These are phyloP conservation scores for Macrocybe gigantea DNA, from an alignment of 768 basidiomycete species.

Conservation along the genomic window DNA sequence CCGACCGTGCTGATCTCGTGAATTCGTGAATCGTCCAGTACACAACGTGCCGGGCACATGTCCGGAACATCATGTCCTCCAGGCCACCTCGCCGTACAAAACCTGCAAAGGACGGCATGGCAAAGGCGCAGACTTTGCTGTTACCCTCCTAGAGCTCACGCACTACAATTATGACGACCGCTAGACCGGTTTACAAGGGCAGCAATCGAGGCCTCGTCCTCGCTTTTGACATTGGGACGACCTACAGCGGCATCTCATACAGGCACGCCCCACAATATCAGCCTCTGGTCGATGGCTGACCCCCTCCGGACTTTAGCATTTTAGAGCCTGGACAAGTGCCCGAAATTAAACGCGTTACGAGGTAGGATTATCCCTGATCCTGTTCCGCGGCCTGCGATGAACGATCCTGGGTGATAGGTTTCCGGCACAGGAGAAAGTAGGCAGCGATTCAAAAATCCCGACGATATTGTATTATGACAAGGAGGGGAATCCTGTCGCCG, in stretches of 20 bases:
- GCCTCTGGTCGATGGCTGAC: no score
- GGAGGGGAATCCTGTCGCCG: slow-evolving; percentile 29
- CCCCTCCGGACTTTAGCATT: slow-evolving; percentile 16
- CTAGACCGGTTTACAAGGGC: slow-evolving; percentile 22
- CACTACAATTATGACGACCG: no score
- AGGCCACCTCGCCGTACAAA: no score
- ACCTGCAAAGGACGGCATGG: no score
- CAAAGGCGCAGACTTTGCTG: no score
- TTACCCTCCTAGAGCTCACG: no score
- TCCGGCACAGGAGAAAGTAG: slow-evolving; percentile 40
- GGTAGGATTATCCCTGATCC: slow-evolving; percentile 21
- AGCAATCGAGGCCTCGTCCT: slow-evolving; percentile 33
- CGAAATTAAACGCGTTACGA: slow-evolving; percentile 39
- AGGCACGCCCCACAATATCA: slow-evolving; percentile 7
- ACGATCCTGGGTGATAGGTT: slow-evolving; percentile 26
- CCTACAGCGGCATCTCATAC: slow-evolving; percentile 43
- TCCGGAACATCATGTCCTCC: no score
- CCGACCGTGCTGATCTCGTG: no score
- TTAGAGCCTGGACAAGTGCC: slow-evolving; percentile 33
- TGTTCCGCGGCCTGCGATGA: slow-evolving; percentile 19
- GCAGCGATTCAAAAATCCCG: slow-evolving; percentile 45
- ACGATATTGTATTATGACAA: slow-evolving; percentile 43
- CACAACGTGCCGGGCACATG: no score
- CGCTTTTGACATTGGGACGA: slow-evolving; percentile 45
- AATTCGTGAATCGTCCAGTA: no score